Evolutionary conservation across 805 yeast species (phyloP), one percentile per base, ranked within the genome.

Genomic region (Wickerhamomyces alni): DNA sequence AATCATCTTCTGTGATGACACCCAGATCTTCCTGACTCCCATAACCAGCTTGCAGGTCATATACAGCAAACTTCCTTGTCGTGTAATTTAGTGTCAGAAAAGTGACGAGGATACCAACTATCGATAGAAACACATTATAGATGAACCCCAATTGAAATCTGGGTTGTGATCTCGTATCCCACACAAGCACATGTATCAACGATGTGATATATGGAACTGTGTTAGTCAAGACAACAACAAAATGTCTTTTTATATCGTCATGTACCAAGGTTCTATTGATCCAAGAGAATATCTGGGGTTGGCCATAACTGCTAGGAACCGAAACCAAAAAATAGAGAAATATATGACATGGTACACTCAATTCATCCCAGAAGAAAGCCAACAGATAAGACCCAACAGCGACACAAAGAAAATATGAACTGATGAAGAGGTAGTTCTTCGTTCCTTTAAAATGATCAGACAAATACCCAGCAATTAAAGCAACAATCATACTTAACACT

Each of bases 271-370:
- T 49, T 26, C 74, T 59, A 46, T 75, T 75, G 30, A 74, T 66
- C 81, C 80, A 75, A 5, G 76, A 62, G 41, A 66, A 74, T 7
- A 74, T 69, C 43, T 69, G 69, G 4, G 79, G 79, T 57, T 71
- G 78, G 3, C 76, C 79, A 70, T 69, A 73, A 8, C 70, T 54
- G 0, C 70, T 59, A 6, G 78, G 76, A 10, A 69, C 54, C 3
- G 77, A 75, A 5, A 70, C 57, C 33, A 74, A 41, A 42, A 66
- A 73, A 50, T 71, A 75, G 15, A 67, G 57, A 9, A 69, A 53
- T 69, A 75, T 73, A 41, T 72, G 75, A 29, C 66, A 63, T 2
- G 70, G 71, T 11, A 48, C 54, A 1, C 72, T 69, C 24, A 73
- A 62, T 27, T 66, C 45, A 17, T 42, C 46, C 46, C 46, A 42